Base-by-base conservation (phyloP, 495 filamentous ascomycete genomes). In the Xylaria grammica region DNA sequence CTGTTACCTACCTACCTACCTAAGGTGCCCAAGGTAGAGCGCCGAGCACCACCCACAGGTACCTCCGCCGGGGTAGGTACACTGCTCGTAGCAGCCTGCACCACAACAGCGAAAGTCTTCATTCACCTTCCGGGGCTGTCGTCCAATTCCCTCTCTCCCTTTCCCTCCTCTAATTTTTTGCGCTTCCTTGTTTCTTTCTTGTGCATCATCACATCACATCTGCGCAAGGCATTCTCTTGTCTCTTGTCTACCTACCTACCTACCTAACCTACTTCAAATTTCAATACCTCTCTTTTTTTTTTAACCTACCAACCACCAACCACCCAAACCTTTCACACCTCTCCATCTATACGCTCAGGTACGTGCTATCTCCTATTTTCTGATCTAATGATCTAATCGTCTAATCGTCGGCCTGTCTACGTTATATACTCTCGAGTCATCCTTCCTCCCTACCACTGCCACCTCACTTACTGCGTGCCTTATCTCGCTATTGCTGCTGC, bases 181-280 rank as follows among this genome's bases (percentile, higher is more conserved):
- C 62, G 62, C 53, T 51, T 50, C 46, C 42, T 30, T 34, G 42
- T 45, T 51, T 51, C 53, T 50, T 64, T 58, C 52, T 57, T 38
- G 62, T 64, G 62, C 62, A 55, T 58, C 62, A 51, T 53, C 58
- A 53, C 62, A 55, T 58, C 62, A 51, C 62, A 49, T 22, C 62
- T 32, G 50, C 53, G 50, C 62, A 64, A 50, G 62, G 52, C 53
- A 24, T 44, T 56, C 62, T 64, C 44, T 24, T 58, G 52, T 63
- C 44, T 11, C 40, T 15, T 42, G 6, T 15, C 40, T 42, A 42
- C 40, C 40, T 7, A 15, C 40, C 40, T 42, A 17, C 40, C 40
- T 42, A 36, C 34, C 34, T 36, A 36, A n/a, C n/a, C n/a, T n/a
- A n/a, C n/a, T n/a, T n/a, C n/a, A n/a, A n/a, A n/a, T n/a, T n/a